These are phyloP conservation scores for Chrysochromulina tobinii DNA, from an alignment of 78 protist genomes.

Conservation along the genomic window DNA sequence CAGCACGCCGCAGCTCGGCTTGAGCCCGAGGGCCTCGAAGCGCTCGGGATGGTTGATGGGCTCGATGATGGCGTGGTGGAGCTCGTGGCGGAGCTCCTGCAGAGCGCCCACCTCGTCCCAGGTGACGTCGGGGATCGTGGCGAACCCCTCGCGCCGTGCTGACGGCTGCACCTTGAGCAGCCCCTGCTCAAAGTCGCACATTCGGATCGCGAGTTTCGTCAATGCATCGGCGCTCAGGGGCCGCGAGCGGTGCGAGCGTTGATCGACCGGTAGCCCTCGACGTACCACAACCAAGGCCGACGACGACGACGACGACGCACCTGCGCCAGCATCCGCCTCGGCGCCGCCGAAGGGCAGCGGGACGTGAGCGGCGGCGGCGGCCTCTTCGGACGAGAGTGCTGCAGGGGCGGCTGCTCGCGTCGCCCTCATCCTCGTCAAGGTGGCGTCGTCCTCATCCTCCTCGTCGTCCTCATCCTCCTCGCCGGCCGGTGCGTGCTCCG, in stretches of 20 bases:
- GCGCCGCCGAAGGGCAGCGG: no score
- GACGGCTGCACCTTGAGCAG: constrained; percentile 89
- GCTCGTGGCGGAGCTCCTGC: constrained; percentile 76
- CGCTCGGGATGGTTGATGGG: neutral
- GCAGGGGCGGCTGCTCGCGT: no score
- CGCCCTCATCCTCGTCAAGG: no score
- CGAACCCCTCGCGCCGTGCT: constrained; percentile 90
- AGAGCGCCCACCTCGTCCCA: constrained; percentile 95
- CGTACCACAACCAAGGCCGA: neutral
- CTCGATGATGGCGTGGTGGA: constrained; percentile 37
- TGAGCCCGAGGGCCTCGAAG: constrained; percentile 41
- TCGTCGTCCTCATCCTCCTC: no score
- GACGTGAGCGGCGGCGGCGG: no score
- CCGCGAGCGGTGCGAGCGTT: neutral
- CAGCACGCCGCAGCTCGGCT: constrained; percentile 54
- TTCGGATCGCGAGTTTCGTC: constrained; percentile 56
- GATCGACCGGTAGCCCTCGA: neutral
- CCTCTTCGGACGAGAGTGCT: no score
- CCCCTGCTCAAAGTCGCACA: constrained; percentile 85
- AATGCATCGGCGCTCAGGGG: constrained; percentile 29
- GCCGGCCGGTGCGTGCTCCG: no score
- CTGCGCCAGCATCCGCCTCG: neutral
- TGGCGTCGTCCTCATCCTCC: no score
- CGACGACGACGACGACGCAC: neutral
- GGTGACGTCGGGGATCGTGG: constrained; percentile 93